phyloP scores from a whole-genome alignment of 352 stramenopile species.

The Globisporangium irregulare region DNA sequence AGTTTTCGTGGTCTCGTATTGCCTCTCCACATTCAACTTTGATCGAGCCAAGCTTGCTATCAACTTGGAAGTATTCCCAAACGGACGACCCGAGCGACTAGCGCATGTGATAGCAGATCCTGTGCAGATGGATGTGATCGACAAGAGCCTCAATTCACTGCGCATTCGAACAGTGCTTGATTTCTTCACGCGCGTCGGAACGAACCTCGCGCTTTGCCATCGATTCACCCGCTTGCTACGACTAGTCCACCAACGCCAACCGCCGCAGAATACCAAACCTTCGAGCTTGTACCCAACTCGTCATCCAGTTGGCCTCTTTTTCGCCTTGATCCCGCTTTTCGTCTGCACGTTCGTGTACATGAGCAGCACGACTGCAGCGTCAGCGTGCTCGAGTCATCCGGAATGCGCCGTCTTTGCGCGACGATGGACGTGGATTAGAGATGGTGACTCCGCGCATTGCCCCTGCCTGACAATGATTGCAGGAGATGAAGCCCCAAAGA shows the following conservation, averaged over 20 bases:
- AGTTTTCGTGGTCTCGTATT: not conserved
- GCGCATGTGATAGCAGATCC: not conserved
- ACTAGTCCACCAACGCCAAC: not conserved
- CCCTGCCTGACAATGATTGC: not conserved
- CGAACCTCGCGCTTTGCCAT: slow-evolving; percentile 9
- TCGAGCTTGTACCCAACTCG: not conserved
- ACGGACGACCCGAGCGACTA: not conserved
- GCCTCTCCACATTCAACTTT: not conserved
- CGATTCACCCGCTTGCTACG: not conserved
- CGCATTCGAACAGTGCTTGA: not conserved
- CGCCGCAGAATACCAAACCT: not conserved
- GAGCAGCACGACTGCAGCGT: not conserved
- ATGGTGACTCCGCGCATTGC: not conserved
- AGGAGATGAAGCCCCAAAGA: not conserved
- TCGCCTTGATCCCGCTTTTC: not conserved
- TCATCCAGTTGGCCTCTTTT: slow-evolving; percentile 4
- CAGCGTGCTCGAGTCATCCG: not conserved
- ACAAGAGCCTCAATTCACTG: not conserved
- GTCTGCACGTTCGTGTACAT: not conserved
- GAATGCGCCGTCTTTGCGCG: not conserved
- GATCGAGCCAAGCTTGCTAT: not conserved
- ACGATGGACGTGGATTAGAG: not conserved
- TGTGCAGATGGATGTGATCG: not conserved
- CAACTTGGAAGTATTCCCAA: not conserved
- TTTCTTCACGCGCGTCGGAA: not conserved